These are phyloP conservation scores for Sporisorium graminicola DNA, from an alignment of 1,284 basidiomycete genomes.

Conservation along the genomic window DNA sequence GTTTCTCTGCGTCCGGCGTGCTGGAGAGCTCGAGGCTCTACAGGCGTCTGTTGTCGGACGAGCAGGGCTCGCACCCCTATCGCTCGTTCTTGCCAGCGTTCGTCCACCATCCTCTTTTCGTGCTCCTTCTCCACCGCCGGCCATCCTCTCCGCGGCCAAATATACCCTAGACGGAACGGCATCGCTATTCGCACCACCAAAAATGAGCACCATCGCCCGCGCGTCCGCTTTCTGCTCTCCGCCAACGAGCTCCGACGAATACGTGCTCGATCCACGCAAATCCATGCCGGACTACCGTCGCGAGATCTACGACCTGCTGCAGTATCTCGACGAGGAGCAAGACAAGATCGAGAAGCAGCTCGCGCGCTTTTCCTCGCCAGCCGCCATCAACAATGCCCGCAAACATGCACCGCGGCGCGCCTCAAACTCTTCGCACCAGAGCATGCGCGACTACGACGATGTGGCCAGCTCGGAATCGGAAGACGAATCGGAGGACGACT, in stretches of 20 bases:
- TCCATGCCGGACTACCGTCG: conserved; percentile 46
- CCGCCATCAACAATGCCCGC: background rate
- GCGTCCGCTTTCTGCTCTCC: background rate
- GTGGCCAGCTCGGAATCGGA: conserved; percentile 20
- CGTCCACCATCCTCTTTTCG: background rate
- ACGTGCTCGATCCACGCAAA: conserved; percentile 42
- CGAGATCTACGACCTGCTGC: conserved; percentile 49
- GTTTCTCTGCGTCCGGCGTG: background rate
- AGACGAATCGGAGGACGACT: conserved; percentile 39
- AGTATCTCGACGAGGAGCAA: conserved; percentile 49
- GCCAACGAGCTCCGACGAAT: conserved; percentile 16
- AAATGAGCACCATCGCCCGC: conserved; percentile 21
- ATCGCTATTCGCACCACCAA: background rate
- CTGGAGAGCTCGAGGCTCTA: background rate
- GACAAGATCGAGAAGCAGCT: conserved; percentile 48
- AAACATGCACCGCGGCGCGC: conserved; percentile 8
- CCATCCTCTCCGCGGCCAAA: background rate
- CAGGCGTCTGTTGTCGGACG: background rate
- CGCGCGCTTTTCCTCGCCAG: conserved; percentile 14
- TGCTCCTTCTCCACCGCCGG: background rate
- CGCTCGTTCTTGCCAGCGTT: background rate
- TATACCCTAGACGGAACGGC: conserved; percentile 5
- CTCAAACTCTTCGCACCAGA: conserved; percentile 5
- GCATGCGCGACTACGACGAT: conserved; percentile 17
- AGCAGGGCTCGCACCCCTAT: background rate